A percentile compares a stretch with the other conserved stretches of the same genome.
These are phyloP conservation scores for Gossypium davidsonii DNA, from an alignment of 441 rosid species.

Conservation along the genomic window DNA sequence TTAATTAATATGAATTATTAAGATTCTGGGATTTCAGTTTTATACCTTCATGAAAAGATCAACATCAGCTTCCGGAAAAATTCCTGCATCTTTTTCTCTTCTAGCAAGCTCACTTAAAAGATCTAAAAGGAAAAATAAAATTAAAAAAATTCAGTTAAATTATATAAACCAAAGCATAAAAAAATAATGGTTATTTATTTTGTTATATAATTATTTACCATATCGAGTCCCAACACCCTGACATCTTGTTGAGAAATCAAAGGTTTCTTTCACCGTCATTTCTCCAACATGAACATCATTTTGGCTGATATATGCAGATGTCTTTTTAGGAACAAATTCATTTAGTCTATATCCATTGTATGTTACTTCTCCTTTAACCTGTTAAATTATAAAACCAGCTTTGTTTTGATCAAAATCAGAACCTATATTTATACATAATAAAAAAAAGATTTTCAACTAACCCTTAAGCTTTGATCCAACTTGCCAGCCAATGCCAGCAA, in stretches of 20 bases:
- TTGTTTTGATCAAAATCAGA: no score
- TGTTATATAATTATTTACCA: slow-evolving; percentile 25
- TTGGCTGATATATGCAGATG: slow-evolving; percentile 62
- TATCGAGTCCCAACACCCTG: slow-evolving; percentile 67
- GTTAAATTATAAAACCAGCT: not conserved
- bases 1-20: not conserved
- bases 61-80: slow-evolving; percentile 57
- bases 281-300: slow-evolving; percentile 62
- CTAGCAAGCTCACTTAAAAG: slow-evolving; percentile 49
- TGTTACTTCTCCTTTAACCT: slow-evolving; percentile 63
- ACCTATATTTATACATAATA: not conserved
- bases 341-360: slow-evolving; percentile 57
- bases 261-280: slow-evolving; percentile 66
- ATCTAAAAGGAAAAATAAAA: slow-evolving; percentile 22
- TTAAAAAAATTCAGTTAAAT: not conserved
- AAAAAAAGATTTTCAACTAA: not conserved
- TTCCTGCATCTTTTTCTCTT: slow-evolving; percentile 58
- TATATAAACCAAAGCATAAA: not conserved
- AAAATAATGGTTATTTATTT: not conserved
- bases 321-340: slow-evolving; percentile 56
- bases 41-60: slow-evolving; percentile 65
- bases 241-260: slow-evolving; percentile 68
- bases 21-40: not conserved
- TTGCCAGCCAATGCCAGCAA: slow-evolving; percentile 74
- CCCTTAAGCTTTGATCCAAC: slow-evolving; percentile 51